Base-by-base conservation (phyloP, 306 rosid genomes). In the Ceratonia siliqua region DNA sequence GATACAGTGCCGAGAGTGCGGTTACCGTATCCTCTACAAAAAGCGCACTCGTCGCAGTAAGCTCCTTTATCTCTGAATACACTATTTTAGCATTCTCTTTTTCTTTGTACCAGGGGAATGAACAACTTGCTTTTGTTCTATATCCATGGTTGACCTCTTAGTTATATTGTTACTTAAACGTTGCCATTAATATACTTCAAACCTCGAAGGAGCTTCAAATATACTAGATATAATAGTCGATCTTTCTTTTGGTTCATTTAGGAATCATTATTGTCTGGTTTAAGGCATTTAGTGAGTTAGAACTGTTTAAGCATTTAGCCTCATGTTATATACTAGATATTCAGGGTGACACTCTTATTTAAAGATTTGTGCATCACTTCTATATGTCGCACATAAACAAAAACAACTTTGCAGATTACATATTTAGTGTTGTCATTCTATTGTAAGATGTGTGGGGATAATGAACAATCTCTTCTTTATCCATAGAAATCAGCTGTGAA, bases 1-100 rank as follows among this genome's bases (percentile, higher is more conserved):
- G 52, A 94, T 91, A 30, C 97, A 92, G 85, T 94, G 97, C 72
- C 93, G 98, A 0, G 98, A 94, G 75, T 94, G 98, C 39, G 98
- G 97, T 55, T 94, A 94, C 70, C 87, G 97, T 30, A 94, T 94
- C 65, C 87, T 94, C 22, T 94, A 94, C 89, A 91, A 94, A 92
- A 94, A 94, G 86, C 98, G 97, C 77, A 94, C 98, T 45, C 95
- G 98, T 58, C 95, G 98, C 78, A 90, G 98, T 93, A 86, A 70
- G 90, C 55, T 69, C 39, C 39, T 10, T 32, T 53, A 27, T 2
- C 62, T 10, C 42, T 48, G 24, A 33, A 56, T 24, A 0, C 9
- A 17, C 17, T 56, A 9, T 28, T 57, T 2, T 36, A 0, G 17
- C 11, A 22, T 22, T 25, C 0, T 4, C 20, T 58, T 32, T 24